phyloP scores from a whole-genome alignment of 2,329 filamentous ascomycete species.

The Sclerotinia borealis region DNA sequence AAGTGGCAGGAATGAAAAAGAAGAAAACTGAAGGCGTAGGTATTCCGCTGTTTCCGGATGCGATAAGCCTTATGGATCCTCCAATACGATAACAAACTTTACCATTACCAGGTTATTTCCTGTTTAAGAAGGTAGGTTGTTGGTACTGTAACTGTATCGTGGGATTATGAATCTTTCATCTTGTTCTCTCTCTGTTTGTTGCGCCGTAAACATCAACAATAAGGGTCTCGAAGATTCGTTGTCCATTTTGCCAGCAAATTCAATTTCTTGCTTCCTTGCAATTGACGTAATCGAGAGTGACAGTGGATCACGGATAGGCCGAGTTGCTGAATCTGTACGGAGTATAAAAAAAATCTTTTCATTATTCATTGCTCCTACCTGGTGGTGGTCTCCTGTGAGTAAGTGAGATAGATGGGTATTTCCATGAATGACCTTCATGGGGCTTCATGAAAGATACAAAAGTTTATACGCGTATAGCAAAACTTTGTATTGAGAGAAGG shows the following conservation, averaged over 20 bases:
- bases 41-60: constrained; percentile 8
- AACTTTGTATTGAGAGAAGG: neutral
- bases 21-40: neutral
- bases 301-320: neutral
- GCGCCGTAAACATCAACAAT: neutral
- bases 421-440: neutral
- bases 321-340: neutral
- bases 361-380: neutral
- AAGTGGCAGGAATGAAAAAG: constrained; percentile 3
- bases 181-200: neutral
- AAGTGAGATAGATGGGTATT: neutral
- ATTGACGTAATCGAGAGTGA: constrained; percentile 7
- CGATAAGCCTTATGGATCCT: constrained; percentile 6
- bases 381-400: neutral
- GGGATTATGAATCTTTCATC: neutral
- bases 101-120: neutral
- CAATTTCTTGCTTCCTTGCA: neutral
- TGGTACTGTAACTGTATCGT: no score
- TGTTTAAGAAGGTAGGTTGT: neutral
- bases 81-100: neutral
- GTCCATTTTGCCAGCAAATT: constrained; percentile 4
- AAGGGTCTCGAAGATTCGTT: neutral
- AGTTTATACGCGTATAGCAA: neutral
- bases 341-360: neutral
- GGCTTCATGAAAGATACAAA: neutral